These are phyloP conservation scores for Plantago major DNA, from an alignment of 257 asterid species.

Conservation along the genomic window DNA sequence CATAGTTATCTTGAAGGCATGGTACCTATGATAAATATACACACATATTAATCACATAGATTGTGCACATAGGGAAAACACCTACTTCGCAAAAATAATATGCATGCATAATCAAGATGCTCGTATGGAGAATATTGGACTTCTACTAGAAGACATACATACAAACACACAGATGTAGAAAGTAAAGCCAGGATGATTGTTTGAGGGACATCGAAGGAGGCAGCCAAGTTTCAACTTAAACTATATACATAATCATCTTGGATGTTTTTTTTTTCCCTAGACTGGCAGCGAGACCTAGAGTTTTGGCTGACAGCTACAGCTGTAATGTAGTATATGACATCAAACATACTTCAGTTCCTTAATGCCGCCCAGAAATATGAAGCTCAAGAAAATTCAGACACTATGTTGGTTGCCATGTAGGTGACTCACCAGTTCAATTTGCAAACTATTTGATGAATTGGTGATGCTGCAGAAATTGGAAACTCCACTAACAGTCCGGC, in stretches of 20 bases:
- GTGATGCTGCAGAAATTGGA: constrained; percentile 69
- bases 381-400: too few relatives aligned
- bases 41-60: neutral
- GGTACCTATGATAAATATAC: constrained; percentile 53
- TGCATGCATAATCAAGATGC: constrained; percentile 8
- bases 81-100: constrained; percentile 6
- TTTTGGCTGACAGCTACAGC: too few relatives aligned
- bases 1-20: constrained; percentile 88
- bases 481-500: constrained; percentile 65
- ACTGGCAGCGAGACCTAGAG: too few relatives aligned
- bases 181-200: too few relatives aligned
- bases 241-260: too few relatives aligned
- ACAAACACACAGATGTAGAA: neutral
- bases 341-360: too few relatives aligned
- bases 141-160: constrained; percentile 1
- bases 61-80: neutral
- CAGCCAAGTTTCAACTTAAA: too few relatives aligned
- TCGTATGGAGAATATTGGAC: constrained; percentile 4
- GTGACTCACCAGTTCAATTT: constrained; percentile 75
- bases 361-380: too few relatives aligned
- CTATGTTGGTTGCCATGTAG: neutral
- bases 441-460: constrained; percentile 60
- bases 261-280: too few relatives aligned
- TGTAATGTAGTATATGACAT: too few relatives aligned
- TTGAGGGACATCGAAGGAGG: too few relatives aligned